Evolutionary conservation across 345 rosid genomes (phyloP).

Genomic region (Aquilaria yunnanensis): DNA sequence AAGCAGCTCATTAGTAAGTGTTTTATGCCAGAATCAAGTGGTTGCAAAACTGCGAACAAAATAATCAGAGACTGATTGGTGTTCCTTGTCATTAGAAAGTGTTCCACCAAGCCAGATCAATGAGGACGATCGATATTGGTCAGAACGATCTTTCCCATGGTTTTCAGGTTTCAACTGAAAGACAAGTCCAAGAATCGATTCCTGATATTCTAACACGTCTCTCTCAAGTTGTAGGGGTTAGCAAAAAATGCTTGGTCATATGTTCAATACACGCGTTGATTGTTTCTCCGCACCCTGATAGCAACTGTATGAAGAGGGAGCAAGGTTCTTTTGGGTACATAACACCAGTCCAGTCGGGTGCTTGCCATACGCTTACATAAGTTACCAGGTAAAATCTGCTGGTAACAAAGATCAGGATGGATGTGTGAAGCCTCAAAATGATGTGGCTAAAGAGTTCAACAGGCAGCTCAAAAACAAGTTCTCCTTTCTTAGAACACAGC

Average conservation of each 20-base stretch:
- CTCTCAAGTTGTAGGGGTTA: constrained; percentile 44
- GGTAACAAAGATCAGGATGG: constrained; percentile 41
- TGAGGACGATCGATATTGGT: constrained; percentile 65
- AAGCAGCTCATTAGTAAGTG: constrained; percentile 12
- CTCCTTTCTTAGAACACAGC: constrained; percentile 31
- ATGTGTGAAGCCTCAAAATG: constrained; percentile 53
- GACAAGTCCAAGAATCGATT: constrained; percentile 47
- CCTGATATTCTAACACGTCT: constrained; percentile 41
- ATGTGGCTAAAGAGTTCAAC: constrained; percentile 59
- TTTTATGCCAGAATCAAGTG: background rate
- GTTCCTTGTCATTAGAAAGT: constrained; percentile 14
- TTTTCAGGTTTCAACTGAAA: constrained; percentile 30
- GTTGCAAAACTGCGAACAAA: background rate
- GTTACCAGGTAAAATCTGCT: constrained; percentile 23
- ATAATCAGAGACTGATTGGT: background rate
- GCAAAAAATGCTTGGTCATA: background rate
- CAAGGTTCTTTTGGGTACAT: constrained; percentile 76
- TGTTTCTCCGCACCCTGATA: constrained; percentile 10
- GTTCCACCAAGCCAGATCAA: constrained; percentile 21
- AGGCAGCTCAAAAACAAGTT: constrained; percentile 50
- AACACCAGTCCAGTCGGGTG: constrained; percentile 81
- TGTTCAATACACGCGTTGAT: background rate
- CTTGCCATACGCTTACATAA: constrained; percentile 40
- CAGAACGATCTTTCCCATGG: constrained; percentile 65
- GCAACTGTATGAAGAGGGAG: constrained; percentile 59